Evolutionary conservation across 179 eudicot genomes (phyloP).

Genomic region (Spergularia azorica): DNA sequence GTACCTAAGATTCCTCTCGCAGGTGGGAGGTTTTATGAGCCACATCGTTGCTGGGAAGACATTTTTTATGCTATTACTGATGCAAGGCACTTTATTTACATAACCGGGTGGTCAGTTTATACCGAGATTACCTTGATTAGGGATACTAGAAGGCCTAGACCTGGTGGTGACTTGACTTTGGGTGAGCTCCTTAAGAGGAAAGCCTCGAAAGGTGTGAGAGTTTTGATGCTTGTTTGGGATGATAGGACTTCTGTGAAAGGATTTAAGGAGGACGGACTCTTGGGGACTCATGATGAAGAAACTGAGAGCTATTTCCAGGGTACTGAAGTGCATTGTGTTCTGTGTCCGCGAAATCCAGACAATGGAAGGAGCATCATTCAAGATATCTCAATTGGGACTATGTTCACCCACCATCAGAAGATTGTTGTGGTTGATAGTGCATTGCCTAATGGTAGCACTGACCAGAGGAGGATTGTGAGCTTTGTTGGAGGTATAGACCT

Average conservation of each 20-base stretch:
- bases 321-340: slow-evolving; percentile 52
- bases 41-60: slow-evolving; percentile 78
- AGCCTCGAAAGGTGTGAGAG: slow-evolving; percentile 67
- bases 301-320: slow-evolving; percentile 43
- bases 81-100: slow-evolving; percentile 60
- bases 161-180: slow-evolving; percentile 60
- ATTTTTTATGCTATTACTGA: slow-evolving; percentile 63
- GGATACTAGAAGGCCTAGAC: slow-evolving; percentile 56
- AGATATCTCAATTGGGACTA: slow-evolving; percentile 43
- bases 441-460: slow-evolving; percentile 44
- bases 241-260: slow-evolving; percentile 56
- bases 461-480: slow-evolving; percentile 62
- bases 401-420: slow-evolving; percentile 83
- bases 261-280: slow-evolving; percentile 52
- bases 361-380: slow-evolving; percentile 57
- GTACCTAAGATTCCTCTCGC: slow-evolving; percentile 65
- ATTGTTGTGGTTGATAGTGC: slow-evolving; percentile 60
- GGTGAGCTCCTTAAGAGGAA: slow-evolving; percentile 71
- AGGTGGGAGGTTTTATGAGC: slow-evolving; percentile 59
- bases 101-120: slow-evolving; percentile 74
- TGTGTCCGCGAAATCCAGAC: slow-evolving; percentile 70
- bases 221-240: slow-evolving; percentile 74
- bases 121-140: slow-evolving; percentile 55
- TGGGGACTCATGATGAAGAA: slow-evolving; percentile 71
- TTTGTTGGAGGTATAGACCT: slow-evolving; percentile 79